phyloP scores from a whole-genome alignment of 768 basidiomycete genomes.

The Hypholoma fasciculare region DNA sequence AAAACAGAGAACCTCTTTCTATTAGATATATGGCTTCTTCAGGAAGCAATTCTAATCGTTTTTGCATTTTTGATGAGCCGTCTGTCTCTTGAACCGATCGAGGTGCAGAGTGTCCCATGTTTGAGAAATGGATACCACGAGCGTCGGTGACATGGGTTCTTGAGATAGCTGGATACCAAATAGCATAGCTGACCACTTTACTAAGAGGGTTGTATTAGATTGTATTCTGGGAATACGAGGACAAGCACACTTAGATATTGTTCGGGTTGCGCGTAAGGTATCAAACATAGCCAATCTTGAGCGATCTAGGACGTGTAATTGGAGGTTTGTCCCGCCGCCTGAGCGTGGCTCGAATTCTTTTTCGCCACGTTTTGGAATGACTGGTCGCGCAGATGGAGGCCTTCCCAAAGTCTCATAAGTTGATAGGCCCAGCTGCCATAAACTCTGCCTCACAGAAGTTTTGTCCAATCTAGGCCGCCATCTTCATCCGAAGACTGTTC shows the following conservation, averaged over 20 bases:
- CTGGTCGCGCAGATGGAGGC: constrained; percentile 49
- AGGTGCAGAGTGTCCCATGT: constrained; percentile 79
- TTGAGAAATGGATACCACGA: constrained; percentile 81
- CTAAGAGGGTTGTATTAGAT: constrained; percentile 33
- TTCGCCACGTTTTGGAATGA: constrained; percentile 95
- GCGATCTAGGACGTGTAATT: constrained; percentile 78
- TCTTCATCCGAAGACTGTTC: constrained; percentile 70
- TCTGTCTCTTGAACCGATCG: constrained; percentile 36
- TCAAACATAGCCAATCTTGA: constrained; percentile 87
- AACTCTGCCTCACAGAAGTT: constrained; percentile 49
- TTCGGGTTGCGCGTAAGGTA: constrained; percentile 70
- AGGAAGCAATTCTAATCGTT: constrained; percentile 82
- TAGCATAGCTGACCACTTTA: constrained; percentile 76
- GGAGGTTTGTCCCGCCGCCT: constrained; percentile 69
- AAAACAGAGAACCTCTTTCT: constrained; percentile 86
- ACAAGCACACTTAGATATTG: constrained; percentile 66
- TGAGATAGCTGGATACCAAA: constrained; percentile 71
- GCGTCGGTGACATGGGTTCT: constrained; percentile 69
- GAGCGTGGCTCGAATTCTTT: constrained; percentile 91
- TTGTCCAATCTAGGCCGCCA: constrained; percentile 80
- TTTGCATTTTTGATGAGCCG: constrained; percentile 47
- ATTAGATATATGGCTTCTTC: constrained; percentile 95
- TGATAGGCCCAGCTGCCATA: constrained; percentile 1
- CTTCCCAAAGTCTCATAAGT: constrained; percentile 24
- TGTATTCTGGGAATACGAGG: neutral